Percentiles rank a stretch among this genome's conserved stretches.
phyloP scores from a whole-genome alignment of 768 basidiomycete genomes.

The Rhodosporidiobolus odoratus region DNA sequence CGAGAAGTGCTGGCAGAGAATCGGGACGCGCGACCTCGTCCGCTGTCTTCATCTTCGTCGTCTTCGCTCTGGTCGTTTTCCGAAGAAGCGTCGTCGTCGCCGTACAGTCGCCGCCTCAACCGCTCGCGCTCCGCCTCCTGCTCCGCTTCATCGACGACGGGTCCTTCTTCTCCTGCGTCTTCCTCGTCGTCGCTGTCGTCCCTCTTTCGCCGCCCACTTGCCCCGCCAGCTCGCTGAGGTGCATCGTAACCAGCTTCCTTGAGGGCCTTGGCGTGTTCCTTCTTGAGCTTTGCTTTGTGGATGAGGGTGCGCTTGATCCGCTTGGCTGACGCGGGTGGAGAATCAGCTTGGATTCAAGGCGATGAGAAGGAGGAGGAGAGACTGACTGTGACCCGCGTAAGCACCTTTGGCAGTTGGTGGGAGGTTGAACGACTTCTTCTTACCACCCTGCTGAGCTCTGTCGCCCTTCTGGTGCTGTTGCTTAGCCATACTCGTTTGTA shows the following conservation, averaged over 20 bases:
- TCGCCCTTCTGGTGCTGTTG: not conserved
- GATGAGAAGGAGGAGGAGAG: too few species aligned
- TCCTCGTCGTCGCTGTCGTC: constrained; percentile 1
- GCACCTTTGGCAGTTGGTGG: constrained; percentile 30
- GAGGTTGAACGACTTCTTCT: constrained; percentile 28
- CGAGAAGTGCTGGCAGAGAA: too few species aligned
- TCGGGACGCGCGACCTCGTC: constrained; percentile 16
- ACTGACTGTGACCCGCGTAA: constrained; percentile 35
- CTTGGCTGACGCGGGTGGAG: not conserved
- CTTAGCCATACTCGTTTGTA: not conserved
- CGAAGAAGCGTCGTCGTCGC: constrained; percentile 24
- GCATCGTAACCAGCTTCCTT: constrained; percentile 32
- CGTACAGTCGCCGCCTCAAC: constrained; percentile 28
- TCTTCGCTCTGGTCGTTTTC: constrained; percentile 15
- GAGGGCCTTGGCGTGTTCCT: constrained; percentile 30
- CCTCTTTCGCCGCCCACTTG: not conserved
- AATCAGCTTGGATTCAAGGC: too few species aligned
- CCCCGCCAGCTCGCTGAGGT: not conserved
- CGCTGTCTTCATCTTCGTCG: constrained; percentile 8
- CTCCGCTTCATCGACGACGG: constrained; percentile 10
- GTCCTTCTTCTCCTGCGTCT: constrained; percentile 11
- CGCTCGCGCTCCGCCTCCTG: constrained; percentile 27
- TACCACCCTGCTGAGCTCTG: constrained; percentile 5
- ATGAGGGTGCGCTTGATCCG: constrained; percentile 37
- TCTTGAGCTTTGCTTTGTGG: constrained; percentile 39